Evolutionary conservation across 2,329 filamentous ascomycete genomes (phyloP), one percentile per base, ranked within the genome.

Genomic region (Stagonosporopsis chrysanthemi): DNA sequence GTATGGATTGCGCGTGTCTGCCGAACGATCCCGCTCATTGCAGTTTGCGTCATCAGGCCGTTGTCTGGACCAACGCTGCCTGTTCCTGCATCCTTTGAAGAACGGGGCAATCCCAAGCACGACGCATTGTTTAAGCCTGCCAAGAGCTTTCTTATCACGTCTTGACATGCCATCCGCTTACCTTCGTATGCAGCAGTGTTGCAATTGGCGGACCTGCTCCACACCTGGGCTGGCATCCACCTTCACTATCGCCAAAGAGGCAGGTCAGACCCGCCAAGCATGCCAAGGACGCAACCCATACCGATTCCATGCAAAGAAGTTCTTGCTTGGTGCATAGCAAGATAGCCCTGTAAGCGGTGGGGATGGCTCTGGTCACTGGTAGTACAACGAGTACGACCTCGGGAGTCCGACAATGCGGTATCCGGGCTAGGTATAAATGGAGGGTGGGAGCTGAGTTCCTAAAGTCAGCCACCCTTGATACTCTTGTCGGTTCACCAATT

Each of bases 101-200:
- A 45, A 56, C 52, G 40, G 56, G 60, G 59, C 49, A 26, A 60
- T 45, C 52, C 26, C 63, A 64, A 63, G 58, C 61, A 47, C 43
- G 49, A 48, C 43, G 43, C 22, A 39, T 47, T n/a, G 12, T 19
- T 46, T 41, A 66, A 68, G 65, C 59, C 48, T 59, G 64, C 66
- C 66, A 68, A 68, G 66, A 68, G 63, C 39, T 45, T 36, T 60
- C 66, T 68, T 68, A 68, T 66, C 66, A 66, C 56, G 62, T 63
- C 66, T 68, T 68, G 56, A 64, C 64, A 65, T 61, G 61, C 43
- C 54, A 50, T 40, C 51, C 58, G 52, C 53, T 55, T 48, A 56
- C 47, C 61, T 65, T 62, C 58, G 49, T 42, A 60, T 49, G 38
- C 31, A 23, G 41, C 33, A 33, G 38, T 33, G 31, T 48, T 36